Conservation (phyloP, 2,329 filamentous ascomycete genomes). For the Talaromyces sp. region DNA sequence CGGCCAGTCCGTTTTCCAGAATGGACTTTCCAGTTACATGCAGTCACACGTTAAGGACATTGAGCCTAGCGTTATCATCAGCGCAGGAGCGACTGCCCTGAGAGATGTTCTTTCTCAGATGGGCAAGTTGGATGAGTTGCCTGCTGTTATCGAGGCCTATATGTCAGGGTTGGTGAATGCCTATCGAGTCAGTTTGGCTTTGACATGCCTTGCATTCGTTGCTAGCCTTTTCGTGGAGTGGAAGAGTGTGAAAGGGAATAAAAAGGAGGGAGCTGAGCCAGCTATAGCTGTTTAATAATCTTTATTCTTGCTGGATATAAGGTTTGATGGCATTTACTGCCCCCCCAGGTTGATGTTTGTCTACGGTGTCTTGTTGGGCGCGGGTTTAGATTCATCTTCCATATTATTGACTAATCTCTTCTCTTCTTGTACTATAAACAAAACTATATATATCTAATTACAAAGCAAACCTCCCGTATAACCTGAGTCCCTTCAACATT, state of each 20-base stretch:
- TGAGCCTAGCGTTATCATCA: not conserved
- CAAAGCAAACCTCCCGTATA: not conserved
- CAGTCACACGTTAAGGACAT: conserved; percentile 15
- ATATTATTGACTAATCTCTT: not conserved
- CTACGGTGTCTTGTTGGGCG: too few relatives aligned
- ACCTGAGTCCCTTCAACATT: not conserved
- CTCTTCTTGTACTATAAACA: not conserved
- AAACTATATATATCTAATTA: not conserved
- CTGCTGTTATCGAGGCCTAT: conserved; percentile 12
- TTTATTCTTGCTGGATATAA: not conserved
- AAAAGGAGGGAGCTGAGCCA: not conserved
- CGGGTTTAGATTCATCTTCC: not conserved
- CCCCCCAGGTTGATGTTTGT: not conserved
- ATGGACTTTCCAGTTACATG: conserved; percentile 27
- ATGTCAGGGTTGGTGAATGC: conserved; percentile 8
- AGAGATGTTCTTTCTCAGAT: conserved; percentile 1
- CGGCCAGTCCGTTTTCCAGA: conserved; percentile 32
- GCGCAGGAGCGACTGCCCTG: conserved; percentile 15
- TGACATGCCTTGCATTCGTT: conserved; percentile 12
- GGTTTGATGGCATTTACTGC: not conserved
- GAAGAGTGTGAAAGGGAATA: conserved; percentile 15
- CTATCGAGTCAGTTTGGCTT: conserved; percentile 3
- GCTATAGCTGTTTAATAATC: not conserved
- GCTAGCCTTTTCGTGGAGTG: conserved; percentile 12
- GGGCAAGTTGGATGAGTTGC: conserved; percentile 4